These are phyloP conservation scores for Arctostaphylos glauca DNA, from an alignment of 148 eudicot species.

Conservation along the genomic window DNA sequence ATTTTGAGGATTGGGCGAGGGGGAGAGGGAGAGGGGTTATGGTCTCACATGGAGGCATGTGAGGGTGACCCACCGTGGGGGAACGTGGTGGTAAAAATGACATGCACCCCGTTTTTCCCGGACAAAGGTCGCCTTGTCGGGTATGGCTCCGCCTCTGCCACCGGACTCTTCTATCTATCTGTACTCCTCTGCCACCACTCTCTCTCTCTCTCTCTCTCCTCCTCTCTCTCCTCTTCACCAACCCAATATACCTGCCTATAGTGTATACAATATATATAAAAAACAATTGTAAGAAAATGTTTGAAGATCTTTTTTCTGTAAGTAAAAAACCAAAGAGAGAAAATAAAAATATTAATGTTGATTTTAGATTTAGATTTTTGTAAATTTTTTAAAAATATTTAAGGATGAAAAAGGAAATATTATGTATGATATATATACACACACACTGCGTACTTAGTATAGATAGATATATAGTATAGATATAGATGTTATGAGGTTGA, in stretches of 20 bases:
- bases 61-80: conserved; percentile 57
- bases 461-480: too few relatives aligned
- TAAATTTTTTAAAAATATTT: too few relatives aligned
- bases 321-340: too few relatives aligned
- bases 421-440: too few relatives aligned
- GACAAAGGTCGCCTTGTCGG: conserved; percentile 61
- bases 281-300: too few relatives aligned
- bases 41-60: conserved; percentile 65
- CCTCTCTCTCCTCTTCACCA: neutral
- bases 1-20: neutral
- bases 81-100: conserved; percentile 45
- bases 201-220: neutral
- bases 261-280: too few relatives aligned
- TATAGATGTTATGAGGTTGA: neutral
- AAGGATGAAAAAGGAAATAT: too few relatives aligned
- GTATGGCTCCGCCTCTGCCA: conserved; percentile 8
- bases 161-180: conserved; percentile 18
- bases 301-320: too few relatives aligned
- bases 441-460: too few relatives aligned
- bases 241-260: neutral
- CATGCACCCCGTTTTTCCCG: conserved; percentile 62
- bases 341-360: too few relatives aligned
- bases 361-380: too few relatives aligned
- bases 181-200: neutral
- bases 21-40: too few relatives aligned